A percentile compares a stretch with the other conserved stretches of the same genome.
These are phyloP conservation scores for Juglanconis oblonga DNA, from an alignment of 2,329 filamentous ascomycete species.

Conservation along the genomic window DNA sequence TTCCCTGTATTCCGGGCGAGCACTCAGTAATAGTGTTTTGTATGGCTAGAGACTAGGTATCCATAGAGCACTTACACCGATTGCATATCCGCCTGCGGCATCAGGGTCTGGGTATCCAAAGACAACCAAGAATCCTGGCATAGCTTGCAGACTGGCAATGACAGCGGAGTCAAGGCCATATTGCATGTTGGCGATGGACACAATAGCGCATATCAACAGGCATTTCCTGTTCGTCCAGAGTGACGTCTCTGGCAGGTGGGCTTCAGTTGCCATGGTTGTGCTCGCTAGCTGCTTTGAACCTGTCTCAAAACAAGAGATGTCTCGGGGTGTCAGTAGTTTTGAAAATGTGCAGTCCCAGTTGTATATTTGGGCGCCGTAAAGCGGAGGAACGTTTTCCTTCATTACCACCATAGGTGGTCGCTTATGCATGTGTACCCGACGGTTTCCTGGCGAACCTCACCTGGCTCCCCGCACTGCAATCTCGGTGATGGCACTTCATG, in stretches of 20 bases:
- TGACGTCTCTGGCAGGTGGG: constrained; percentile 30
- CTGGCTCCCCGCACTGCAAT: too few species aligned
- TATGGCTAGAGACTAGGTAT: background rate
- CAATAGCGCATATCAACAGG: constrained; percentile 41
- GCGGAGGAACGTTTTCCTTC: too few species aligned
- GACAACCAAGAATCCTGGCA: constrained; percentile 49
- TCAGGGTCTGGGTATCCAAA: constrained; percentile 45
- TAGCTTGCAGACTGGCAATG: constrained; percentile 44
- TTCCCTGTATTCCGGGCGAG: constrained; percentile 29
- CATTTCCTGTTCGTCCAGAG: constrained; percentile 42
- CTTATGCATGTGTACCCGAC: too few species aligned
- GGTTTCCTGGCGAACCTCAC: too few species aligned
- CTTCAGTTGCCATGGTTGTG: constrained; percentile 20
- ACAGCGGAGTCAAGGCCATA: constrained; percentile 49
- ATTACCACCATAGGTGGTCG: too few species aligned
- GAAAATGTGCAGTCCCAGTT: background rate
- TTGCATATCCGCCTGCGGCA: constrained; percentile 35
- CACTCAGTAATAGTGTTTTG: constrained; percentile 22
- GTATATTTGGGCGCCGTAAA: too few species aligned
- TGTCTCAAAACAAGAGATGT: background rate
- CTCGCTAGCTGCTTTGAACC: background rate
- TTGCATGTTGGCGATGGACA: constrained; percentile 49
- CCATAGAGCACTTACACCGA: constrained; percentile 31
- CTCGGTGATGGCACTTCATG: too few species aligned
- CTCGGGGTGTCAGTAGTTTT: background rate